Conservation (phyloP, 2,329 filamentous ascomycete species). For the Arthrobotrys pseudoclavata region DNA sequence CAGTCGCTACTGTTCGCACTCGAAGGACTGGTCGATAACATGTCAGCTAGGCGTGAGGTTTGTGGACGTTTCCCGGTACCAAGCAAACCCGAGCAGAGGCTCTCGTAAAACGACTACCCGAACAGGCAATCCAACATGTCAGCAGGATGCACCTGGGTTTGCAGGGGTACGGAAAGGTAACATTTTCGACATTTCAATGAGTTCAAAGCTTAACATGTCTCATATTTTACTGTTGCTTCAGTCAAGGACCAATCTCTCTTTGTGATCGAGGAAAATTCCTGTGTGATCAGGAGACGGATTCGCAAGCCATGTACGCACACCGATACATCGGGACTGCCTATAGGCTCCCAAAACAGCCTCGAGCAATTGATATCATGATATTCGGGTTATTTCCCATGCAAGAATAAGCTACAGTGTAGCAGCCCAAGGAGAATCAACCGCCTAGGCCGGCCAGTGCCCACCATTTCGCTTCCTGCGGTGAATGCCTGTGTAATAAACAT, state of each 20-base stretch:
- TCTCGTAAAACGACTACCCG: slow-evolving; percentile 51
- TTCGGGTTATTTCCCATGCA: slow-evolving; percentile 1
- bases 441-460: slow-evolving; percentile 23
- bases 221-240: not conserved
- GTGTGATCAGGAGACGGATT: slow-evolving; percentile 41
- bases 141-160: slow-evolving; percentile 36
- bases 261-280: slow-evolving; percentile 3
- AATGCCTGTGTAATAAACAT: slow-evolving; percentile 16
- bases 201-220: slow-evolving; percentile 20
- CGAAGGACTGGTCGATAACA: slow-evolving; percentile 15
- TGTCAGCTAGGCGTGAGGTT: slow-evolving; percentile 30
- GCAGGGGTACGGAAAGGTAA: slow-evolving; percentile 23
- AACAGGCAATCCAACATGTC: slow-evolving; percentile 46
- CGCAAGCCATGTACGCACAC: slow-evolving; percentile 20
- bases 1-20: not conserved
- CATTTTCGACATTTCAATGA: slow-evolving; percentile 11
- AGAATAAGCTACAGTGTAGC: not conserved
- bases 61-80: not conserved
- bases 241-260: slow-evolving; percentile 8
- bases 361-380: not conserved
- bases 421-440: slow-evolving; percentile 12
- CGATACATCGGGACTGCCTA: not conserved
- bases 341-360: slow-evolving; percentile 3
- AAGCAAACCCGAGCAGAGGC: slow-evolving; percentile 1
- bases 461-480: slow-evolving; percentile 26